Evolutionary conservation across 768 basidiomycete species (phyloP), one percentile per base, ranked within the genome.

Genomic region (Hypholoma fasciculare): DNA sequence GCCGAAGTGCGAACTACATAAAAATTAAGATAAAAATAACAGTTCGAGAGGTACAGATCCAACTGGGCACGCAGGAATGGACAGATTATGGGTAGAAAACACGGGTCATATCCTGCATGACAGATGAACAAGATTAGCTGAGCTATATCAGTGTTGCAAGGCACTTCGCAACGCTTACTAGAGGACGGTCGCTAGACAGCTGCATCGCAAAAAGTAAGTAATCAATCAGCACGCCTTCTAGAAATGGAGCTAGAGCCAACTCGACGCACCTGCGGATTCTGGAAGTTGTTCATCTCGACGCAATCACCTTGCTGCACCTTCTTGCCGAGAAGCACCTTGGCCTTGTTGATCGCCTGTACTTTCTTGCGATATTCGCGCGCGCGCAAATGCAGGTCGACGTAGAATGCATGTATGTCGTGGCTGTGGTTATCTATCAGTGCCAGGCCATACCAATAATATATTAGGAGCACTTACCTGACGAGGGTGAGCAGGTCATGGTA

Each of bases 261-360:
- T 26, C 9, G n/a, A 53, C 47, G 14, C 47, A 60, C 61, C 58
- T 77, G 71, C 0, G 74, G 74, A 58, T 78, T 71, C 57, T 76
- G 75, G 57, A 76, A 78, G 52, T 76, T 75, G 54, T 75, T 64
- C 71, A 74, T 71, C 58, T 74, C 73, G 6, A 69, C 65, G 13
- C 17, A 19, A 9, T 56, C 48, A 7, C 58, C 60, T 17, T 39
- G 19, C n/a, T 49, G 54, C 2, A 52, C 42, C 36, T 56, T 50
- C 58, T 61, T 60, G 13, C 71, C 69, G 9, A 54, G 52, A 20
- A 46, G 63, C 7, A 56, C 55, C 20, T 61, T 62, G 54, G 48
- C 56, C 20, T 53, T 56, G n/a, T 71, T 71, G 2, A 51, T 9
- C 17, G 59, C 56, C 5, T 60, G 65, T 0, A 69, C 43, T 26